Base-by-base conservation (phyloP, 768 basidiomycete species). In the Erythrobasidium yunnanense region DNA sequence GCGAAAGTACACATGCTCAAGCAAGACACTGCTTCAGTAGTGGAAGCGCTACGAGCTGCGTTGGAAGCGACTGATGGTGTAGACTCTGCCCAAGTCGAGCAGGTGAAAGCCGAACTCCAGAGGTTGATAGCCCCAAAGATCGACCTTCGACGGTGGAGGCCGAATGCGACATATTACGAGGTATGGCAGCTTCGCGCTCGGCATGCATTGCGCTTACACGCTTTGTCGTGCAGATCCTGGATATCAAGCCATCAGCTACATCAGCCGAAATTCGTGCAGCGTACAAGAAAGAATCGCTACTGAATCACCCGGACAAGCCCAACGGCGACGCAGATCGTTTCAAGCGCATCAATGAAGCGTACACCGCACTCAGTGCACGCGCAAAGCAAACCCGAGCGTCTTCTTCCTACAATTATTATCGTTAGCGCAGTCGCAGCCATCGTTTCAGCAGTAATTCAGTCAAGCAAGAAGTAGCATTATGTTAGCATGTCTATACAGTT, bases 211-310 rank as follows among this genome's bases (percentile, higher is more conserved):
- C 38, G 17, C 23, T 6, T n/a, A 11, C 55, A 25, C 23, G 18
- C 52, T 18, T 20, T 6, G n/a, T 54, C n/a, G 22, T 32, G 4
- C 60, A 63, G 65, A 38, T 66, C n/a, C 65, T 66, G 18, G 52
- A 45, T 4, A 17, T 66, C 5, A 11, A 25, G 11, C 20, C 65
- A 4, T 27, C 4, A 27, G 65, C 65, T n/a, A 58, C 65, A 2
- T 29, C 20, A 6, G 34, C 32, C 8, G 65, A 66, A 5, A 66
- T 66, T 18, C 53, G 51, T 25, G 32, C 30, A 56, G 65, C 65
- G 17, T 66, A 72, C 70, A 72, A 70, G 58, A 51, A 52, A 5
- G 35, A 55, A n/a, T 66, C 63, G 4, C 67, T 72, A 34, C 47
- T 38, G 2, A 45, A 45, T 58, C 71, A 72, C 47, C 71, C 71